Evolutionary conservation across 108 stramenopile species (phyloP).

Genomic region (Craspedostauros australis): DNA sequence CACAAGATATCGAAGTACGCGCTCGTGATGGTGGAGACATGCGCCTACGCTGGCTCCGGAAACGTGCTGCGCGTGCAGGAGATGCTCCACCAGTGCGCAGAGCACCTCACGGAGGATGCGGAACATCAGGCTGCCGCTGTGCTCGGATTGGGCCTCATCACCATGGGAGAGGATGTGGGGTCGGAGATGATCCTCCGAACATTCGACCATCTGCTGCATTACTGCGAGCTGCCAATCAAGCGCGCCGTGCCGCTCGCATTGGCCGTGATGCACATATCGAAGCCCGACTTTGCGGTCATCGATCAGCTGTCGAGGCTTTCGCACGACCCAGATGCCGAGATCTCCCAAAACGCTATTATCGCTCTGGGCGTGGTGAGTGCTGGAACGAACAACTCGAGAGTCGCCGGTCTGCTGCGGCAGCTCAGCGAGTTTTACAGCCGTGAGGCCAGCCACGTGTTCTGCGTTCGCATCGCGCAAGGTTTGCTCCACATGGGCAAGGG

Average conservation of each 20-base stretch:
- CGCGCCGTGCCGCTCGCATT: conserved; percentile 96
- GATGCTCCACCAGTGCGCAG: conserved; percentile 97
- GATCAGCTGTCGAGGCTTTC: conserved; percentile 96
- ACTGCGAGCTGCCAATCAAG: conserved; percentile 96
- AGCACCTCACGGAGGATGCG: conserved; percentile 92
- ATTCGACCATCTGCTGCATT: conserved; percentile 98
- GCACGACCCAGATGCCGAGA: conserved; percentile 94
- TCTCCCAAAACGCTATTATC: conserved; percentile 93
- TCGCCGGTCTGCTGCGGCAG: conserved; percentile 95
- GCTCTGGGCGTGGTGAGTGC: conserved; percentile 95
- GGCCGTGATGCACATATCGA: conserved; percentile 88
- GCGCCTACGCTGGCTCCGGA: conserved; percentile 97
- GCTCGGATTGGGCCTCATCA: conserved; percentile 92
- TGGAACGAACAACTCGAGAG: conserved; percentile 98
- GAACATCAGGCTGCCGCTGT: conserved; percentile 95
- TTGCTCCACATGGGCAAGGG: conserved; percentile 99
- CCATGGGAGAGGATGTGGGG: conserved; percentile 97
- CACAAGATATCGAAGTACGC: conserved; percentile 94
- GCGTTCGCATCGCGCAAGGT: conserved; percentile 98
- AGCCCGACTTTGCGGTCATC: conserved; percentile 95
- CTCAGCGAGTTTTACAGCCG: conserved; percentile 96
- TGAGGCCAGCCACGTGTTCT: conserved; percentile 94
- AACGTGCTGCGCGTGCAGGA: conserved; percentile 97
- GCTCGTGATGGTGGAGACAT: conserved; percentile 86
- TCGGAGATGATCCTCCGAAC: conserved; percentile 95